Evolutionary conservation across 2,329 filamentous ascomycete species (phyloP).

Genomic region (Trichoderma sp.): DNA sequence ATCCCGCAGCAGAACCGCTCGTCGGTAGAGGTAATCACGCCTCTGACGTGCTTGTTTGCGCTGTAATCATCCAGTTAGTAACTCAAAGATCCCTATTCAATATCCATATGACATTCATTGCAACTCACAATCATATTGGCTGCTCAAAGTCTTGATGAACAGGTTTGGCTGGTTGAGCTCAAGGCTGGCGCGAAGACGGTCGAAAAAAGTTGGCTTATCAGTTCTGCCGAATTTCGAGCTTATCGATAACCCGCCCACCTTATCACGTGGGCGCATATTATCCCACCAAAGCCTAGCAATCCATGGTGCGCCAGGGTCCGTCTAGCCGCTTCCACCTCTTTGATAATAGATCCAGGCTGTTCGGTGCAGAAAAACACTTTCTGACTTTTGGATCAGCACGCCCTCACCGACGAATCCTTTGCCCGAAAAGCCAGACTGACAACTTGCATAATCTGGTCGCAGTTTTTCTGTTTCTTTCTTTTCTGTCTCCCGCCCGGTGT

Average conservation of each 20-base stretch:
- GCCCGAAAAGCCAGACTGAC: neutral
- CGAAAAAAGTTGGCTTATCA: slow-evolving; percentile 37
- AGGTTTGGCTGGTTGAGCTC: neutral
- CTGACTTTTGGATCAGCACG: slow-evolving; percentile 15
- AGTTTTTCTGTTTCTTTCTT: neutral
- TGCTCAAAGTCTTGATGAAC: neutral
- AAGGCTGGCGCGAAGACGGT: neutral
- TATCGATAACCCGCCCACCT: slow-evolving; percentile 35
- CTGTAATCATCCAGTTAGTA: slow-evolving; percentile 25
- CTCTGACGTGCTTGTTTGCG: slow-evolving; percentile 46
- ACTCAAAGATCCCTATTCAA: rapidly evolving
- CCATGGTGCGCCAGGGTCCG: neutral
- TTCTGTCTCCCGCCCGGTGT: slow-evolving; percentile 27
- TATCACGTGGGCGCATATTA: slow-evolving; percentile 46
- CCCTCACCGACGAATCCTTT: neutral
- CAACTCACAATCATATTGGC: slow-evolving; percentile 26
- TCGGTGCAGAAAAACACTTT: slow-evolving; percentile 29
- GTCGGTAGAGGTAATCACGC: slow-evolving; percentile 74
- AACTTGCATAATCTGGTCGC: neutral
- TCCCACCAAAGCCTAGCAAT: slow-evolving; percentile 37
- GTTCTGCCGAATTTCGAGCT: slow-evolving; percentile 26
- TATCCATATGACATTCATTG: neutral
- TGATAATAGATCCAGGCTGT: slow-evolving; percentile 32
- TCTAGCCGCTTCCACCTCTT: slow-evolving; percentile 12
- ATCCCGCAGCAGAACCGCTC: slow-evolving; percentile 82